Conservation (phyloP, 208 protist genomes). For the Leishmania lainsoni region DNA sequence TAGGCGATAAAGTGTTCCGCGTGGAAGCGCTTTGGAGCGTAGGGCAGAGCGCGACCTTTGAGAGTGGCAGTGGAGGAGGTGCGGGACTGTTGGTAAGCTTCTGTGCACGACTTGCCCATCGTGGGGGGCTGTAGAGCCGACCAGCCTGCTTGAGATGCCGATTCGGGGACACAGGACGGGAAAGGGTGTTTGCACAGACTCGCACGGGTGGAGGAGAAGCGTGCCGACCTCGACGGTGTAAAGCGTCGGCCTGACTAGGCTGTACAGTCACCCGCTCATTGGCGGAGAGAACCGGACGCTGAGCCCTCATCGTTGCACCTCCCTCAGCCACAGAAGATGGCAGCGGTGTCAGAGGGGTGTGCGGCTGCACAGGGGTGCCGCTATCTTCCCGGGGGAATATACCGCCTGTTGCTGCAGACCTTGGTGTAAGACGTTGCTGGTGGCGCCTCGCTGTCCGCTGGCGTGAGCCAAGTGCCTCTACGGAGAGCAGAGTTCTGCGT, state of each 20-base stretch:
- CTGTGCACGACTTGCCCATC: neutral
- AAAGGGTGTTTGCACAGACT: neutral
- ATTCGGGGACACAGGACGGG: neutral
- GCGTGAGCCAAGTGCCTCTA: neutral
- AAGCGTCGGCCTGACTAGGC: neutral
- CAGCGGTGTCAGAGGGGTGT: constrained; percentile 3
- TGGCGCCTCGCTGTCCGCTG: neutral
- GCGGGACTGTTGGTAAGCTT: neutral
- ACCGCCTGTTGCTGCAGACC: neutral
- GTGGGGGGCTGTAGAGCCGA: constrained; percentile 12
- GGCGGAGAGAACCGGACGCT: neutral
- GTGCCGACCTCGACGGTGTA: constrained; percentile 9
- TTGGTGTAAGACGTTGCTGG: neutral
- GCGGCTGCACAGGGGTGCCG: neutral
- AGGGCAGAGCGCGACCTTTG: neutral
- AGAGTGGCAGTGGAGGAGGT: neutral
- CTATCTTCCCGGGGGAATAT: neutral
- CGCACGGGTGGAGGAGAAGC: constrained; percentile 5
- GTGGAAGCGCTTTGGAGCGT: neutral
- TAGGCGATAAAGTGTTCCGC: neutral
- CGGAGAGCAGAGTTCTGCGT: neutral
- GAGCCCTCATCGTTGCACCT: neutral
- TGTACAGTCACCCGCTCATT: neutral
- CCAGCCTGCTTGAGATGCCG: constrained; percentile 1
- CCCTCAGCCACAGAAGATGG: neutral